Base-by-base conservation (phyloP, 495 filamentous ascomycete genomes). In the Clohesyomyces aquaticus region DNA sequence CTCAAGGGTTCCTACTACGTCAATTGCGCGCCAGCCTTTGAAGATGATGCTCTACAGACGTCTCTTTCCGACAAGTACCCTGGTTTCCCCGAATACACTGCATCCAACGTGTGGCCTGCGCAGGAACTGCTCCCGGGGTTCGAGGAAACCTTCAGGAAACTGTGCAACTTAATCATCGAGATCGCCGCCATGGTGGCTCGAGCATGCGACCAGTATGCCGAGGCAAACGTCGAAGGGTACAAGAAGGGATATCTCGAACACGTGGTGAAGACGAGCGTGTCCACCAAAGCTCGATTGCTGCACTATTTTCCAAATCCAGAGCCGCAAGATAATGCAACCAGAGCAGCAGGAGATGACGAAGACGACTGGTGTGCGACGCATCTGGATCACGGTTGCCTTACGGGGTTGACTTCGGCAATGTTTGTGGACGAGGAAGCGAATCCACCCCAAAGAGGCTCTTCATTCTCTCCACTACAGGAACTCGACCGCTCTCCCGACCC, bases 301-400 rank as follows among this genome's bases (percentile, higher is more conserved):
- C 94, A 98, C 77, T 98, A 98, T 77, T 98, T 93, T 70, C 95
- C 90, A 3, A 76, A 83, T 56, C 77, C 82, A 19, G 29, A 58
- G 23, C 55, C 63, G 29, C 1, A 65, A 74, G 27, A 19, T 12
- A 35, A 61, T 19, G 16, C 74, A 8, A 59, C 70, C 11, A 32
- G 47, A 1, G 8, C 27, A 2, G 16, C 57, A 12, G 48, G 32
- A n/a, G 48, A 23, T 29, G 64, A 65, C n/a, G 66, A 62, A 41
- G 93, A 97, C 73, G 90, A 93, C 73, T 99, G 94, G 94, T 99
- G 94, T 75, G 90, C 92, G 2, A 96, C 91, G 1, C 95, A 98
- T 73, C 77, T 93, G 50, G 93, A 96, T 73, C 91, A 96, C 66
- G 91, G 93, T 51, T 97, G 94, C 73, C 79, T 98, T 23, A 96